These are phyloP conservation scores for Aspergillus nidulans DNA, from an alignment of 495 filamentous ascomycete genomes.

Conservation along the genomic window DNA sequence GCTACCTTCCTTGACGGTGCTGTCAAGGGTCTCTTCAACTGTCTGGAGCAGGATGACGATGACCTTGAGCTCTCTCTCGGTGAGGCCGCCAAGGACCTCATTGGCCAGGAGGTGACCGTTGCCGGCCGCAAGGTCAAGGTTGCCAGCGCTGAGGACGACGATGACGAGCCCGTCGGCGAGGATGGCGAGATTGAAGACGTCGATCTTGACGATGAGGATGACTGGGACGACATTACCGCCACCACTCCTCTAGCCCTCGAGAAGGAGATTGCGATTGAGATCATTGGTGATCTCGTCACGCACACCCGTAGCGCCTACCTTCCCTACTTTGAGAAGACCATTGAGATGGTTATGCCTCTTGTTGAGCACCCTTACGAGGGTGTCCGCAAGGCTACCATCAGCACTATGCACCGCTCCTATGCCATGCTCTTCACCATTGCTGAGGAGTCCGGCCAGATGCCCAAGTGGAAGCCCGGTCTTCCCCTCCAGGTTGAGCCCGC, in stretches of 20 bases:
- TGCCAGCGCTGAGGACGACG: slow-evolving; percentile 51
- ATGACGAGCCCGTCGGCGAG: slow-evolving; percentile 45
- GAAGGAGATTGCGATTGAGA: slow-evolving; percentile 96
- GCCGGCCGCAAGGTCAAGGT: slow-evolving; percentile 82
- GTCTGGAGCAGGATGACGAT: slow-evolving; percentile 84
- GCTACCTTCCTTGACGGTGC: slow-evolving; percentile 79
- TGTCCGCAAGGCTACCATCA: slow-evolving; percentile 82
- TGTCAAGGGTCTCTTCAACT: slow-evolving; percentile 77
- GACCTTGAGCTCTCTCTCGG: slow-evolving; percentile 77
- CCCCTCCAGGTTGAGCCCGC: slow-evolving; percentile 75
- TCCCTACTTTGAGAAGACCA: slow-evolving; percentile 86
- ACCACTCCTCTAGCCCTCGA: slow-evolving; percentile 86
- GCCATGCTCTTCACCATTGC: slow-evolving; percentile 83
- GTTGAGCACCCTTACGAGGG: slow-evolving; percentile 89
- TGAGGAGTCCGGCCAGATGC: slow-evolving; percentile 71
- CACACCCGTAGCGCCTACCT: slow-evolving; percentile 71
- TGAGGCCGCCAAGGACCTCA: slow-evolving; percentile 70
- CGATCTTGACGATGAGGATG: slow-evolving; percentile 70
- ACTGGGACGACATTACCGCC: slow-evolving; percentile 76
- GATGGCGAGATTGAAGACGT: slow-evolving; percentile 58
- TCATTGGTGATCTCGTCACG: slow-evolving; percentile 86
- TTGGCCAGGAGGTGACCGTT: slow-evolving; percentile 70
- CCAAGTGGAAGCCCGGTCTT: slow-evolving; percentile 85
- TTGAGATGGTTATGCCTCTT: slow-evolving; percentile 74
- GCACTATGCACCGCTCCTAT: slow-evolving; percentile 89